Evolutionary conservation across 768 basidiomycete genomes (phyloP).

Genomic region (Mycena belliarum): DNA sequence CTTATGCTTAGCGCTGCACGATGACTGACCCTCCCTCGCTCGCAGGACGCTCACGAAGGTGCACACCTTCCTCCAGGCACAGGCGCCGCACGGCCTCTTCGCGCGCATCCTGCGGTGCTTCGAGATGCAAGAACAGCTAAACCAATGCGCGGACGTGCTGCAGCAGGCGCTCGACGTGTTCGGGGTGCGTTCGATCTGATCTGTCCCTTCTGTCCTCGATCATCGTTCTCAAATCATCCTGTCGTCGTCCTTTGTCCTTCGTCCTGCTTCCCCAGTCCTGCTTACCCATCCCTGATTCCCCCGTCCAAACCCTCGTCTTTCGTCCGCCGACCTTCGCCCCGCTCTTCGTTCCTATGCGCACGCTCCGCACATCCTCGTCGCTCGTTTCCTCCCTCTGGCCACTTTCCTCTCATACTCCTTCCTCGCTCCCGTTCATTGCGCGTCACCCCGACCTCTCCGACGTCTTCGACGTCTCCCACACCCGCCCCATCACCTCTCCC

Average conservation of each 20-base stretch:
- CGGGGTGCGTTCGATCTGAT: conserved; percentile 33
- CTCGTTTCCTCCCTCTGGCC: not conserved
- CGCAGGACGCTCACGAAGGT: conserved; percentile 8
- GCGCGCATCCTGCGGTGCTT: conserved; percentile 7
- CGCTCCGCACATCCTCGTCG: not conserved
- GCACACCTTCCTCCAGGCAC: not conserved
- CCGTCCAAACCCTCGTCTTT: too few species aligned
- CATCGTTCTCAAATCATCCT: too few species aligned
- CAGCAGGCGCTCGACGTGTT: conserved; percentile 23
- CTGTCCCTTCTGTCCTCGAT: too few species aligned
- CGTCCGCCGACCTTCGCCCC: conserved; percentile 3
- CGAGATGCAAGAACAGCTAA: conserved; percentile 2
- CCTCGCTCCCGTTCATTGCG: not conserved
- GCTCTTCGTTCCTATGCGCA: not conserved
- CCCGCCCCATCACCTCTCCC: not conserved
- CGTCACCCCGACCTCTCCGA: not conserved
- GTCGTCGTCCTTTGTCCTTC: too few species aligned
- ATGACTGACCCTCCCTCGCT: not conserved
- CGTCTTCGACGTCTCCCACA: not conserved
- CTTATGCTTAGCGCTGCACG: not conserved
- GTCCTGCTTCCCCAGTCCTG: too few species aligned
- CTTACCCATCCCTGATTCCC: too few species aligned
- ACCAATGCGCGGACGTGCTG: not conserved
- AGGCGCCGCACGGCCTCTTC: conserved; percentile 1
- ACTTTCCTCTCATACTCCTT: not conserved